Evolutionary conservation across 2,329 filamentous ascomycete species (phyloP).

Genomic region (Paraphaeosphaeria sporulosa): DNA sequence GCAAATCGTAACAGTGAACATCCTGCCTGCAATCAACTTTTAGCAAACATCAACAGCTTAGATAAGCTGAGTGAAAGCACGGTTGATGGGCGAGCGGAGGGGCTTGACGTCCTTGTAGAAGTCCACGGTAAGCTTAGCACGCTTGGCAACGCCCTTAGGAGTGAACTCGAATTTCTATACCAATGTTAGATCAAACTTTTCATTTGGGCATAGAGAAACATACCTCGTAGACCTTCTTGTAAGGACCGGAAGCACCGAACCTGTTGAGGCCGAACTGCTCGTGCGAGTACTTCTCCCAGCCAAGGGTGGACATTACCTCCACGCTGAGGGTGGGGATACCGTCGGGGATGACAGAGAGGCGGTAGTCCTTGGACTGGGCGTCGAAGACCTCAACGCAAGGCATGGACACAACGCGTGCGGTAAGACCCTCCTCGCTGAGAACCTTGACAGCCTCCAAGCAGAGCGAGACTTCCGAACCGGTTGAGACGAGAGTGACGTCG

Average conservation of each 20-base stretch:
- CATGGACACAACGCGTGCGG: constrained; percentile 91
- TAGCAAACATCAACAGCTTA: constrained; percentile 58
- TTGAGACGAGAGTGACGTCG: constrained; percentile 87
- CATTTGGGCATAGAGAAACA: constrained; percentile 23
- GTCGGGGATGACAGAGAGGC: constrained; percentile 88
- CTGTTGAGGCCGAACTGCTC: constrained; percentile 99
- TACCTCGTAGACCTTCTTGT: constrained; percentile 96
- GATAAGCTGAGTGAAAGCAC: constrained; percentile 96
- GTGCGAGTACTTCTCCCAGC: constrained; percentile 98
- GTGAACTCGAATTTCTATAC: constrained; percentile 98
- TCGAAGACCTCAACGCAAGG: constrained; percentile 99
- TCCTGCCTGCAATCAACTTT: neutral
- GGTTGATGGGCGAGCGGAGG: constrained; percentile 92
- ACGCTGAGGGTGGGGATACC: constrained; percentile 92
- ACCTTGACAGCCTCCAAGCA: constrained; percentile 91
- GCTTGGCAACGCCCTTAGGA: constrained; percentile 94
- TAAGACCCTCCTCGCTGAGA: constrained; percentile 85
- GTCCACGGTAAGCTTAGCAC: constrained; percentile 87
- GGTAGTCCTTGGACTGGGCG: constrained; percentile 91
- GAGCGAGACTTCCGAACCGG: constrained; percentile 94
- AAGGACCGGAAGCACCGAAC: constrained; percentile 96
- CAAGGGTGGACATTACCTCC: constrained; percentile 96
- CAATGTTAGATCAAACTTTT: constrained; percentile 54
- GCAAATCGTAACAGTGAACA: constrained; percentile 11
- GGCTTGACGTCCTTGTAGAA: constrained; percentile 96